Conservation (phyloP, 1,284 basidiomycete species). For the Dichomitus squalens region DNA sequence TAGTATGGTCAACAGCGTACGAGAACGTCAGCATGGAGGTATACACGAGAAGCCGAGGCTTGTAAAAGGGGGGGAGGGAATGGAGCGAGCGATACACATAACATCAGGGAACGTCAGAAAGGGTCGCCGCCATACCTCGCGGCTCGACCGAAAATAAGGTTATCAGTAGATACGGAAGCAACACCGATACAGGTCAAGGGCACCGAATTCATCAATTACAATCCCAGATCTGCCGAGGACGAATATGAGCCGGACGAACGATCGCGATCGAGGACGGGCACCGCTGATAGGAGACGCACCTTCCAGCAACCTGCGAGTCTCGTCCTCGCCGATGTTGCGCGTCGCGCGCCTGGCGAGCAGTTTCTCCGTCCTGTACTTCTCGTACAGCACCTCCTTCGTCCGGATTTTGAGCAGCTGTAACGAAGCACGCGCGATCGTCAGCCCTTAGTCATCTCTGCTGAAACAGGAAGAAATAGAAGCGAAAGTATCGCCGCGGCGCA, state of each 20-base stretch:
- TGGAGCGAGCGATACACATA: slow-evolving; percentile 5
- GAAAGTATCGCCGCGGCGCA: no score
- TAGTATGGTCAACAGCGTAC: background rate
- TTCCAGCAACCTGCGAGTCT: slow-evolving; percentile 69
- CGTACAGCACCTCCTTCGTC: slow-evolving; percentile 82
- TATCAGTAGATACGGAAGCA: slow-evolving; percentile 14
- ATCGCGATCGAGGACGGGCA: background rate
- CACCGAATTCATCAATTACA: slow-evolving; percentile 37
- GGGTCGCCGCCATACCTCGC: background rate
- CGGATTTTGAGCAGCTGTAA: slow-evolving; percentile 72
- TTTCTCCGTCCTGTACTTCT: slow-evolving; percentile 83
- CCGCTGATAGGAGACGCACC: slow-evolving; percentile 43
- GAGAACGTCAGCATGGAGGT: background rate
- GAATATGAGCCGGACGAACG: background rate
- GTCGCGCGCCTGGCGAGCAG: slow-evolving; percentile 81
- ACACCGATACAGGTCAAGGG: slow-evolving; percentile 6
- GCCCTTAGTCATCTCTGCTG: background rate
- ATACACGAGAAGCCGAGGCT: slow-evolving; percentile 2
- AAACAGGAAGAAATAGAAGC: background rate
- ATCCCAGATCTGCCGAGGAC: slow-evolving; percentile 47
- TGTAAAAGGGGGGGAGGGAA: background rate
- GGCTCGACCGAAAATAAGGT: slow-evolving; percentile 2
- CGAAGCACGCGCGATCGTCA: slow-evolving; percentile 9
- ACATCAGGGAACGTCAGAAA: background rate
- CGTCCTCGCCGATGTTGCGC: slow-evolving; percentile 70